Evolutionary conservation across 202 grass and related monocot genomes (phyloP).

Genomic region (Alloteropsis angusta): DNA sequence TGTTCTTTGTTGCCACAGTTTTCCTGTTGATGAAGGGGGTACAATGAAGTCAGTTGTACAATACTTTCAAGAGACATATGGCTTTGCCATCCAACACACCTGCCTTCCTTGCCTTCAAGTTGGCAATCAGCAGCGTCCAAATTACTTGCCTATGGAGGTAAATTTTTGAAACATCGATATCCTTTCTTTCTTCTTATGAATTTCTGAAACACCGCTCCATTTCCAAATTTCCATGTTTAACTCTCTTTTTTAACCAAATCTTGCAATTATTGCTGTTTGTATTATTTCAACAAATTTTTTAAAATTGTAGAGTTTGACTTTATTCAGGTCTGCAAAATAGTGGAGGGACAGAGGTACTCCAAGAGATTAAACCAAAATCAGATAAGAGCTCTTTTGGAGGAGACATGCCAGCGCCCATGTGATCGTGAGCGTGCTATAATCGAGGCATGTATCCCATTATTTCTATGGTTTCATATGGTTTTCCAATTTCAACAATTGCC

Average conservation of each 20-base stretch:
- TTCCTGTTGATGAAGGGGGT: constrained; percentile 70
- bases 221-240: not conserved
- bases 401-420: constrained; percentile 68
- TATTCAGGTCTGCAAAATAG: constrained; percentile 84
- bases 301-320: not conserved
- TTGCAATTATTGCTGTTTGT: not conserved
- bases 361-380: constrained; percentile 80
- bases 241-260: not conserved
- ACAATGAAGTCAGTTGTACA: constrained; percentile 81
- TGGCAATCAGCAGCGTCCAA: constrained; percentile 67
- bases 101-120: constrained; percentile 79
- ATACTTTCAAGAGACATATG: constrained; percentile 89
- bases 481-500: not conserved
- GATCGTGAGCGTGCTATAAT: constrained; percentile 71
- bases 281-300: not conserved
- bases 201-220: not conserved
- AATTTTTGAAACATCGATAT: not conserved
- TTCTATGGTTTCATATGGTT: not conserved
- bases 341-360: constrained; percentile 76
- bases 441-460: constrained; percentile 28
- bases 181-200: not conserved
- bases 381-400: constrained; percentile 79
- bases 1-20: constrained; percentile 45
- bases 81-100: constrained; percentile 73
- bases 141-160: constrained; percentile 94